Base-by-base conservation (phyloP, 2,329 filamentous ascomycete genomes). In the Aspergillus thermomutatus region DNA sequence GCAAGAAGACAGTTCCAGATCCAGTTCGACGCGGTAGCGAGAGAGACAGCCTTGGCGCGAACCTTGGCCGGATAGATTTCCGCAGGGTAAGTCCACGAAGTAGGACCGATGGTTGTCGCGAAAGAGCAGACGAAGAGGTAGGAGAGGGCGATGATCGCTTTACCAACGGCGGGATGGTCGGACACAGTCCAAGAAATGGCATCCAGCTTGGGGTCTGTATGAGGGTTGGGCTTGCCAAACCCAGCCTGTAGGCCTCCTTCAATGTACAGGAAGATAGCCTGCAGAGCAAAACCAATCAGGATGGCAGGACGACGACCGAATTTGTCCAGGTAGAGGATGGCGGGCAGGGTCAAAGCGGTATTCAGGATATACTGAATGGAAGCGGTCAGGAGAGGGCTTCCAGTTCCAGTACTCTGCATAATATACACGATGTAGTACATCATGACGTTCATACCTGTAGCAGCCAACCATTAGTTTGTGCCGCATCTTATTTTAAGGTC, bases 321-420 rank as follows among this genome's bases (percentile, higher is more conserved):
- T 55, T 80, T 79, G 64, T 93, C 89, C 64, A 91, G 82, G 75
- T 79, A 92, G 50, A 92, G 72, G 23, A 92, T 81, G 1, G 88
- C 89, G 0, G 88, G 88, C 2, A 92, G 71, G 0, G 90, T 92
- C 83, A 91, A 88, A 45, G 86, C 61, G 1, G 92, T 89, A 70
- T 92, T 92, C 77, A 92, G 89, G 64, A 91, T 80, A 70, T 88
- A 90, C 67, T 89, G 85, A 62, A 90, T 88, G 8, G 82, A 84
- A 14, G 85, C 87, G 7, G 87, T 81, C 41, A 89, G 72, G 14
- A 90, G 78, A 19, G 84, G 81, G 50, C 79, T 81, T 63, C 82
- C 79, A 6, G 80, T 79, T 3, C 73, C 76, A 5, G 87, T 76
- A 19, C 86, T 86, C 27, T 87, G 86, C 87, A 90, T 90, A 58